Evolutionary conservation across 2,329 filamentous ascomycete genomes (phyloP).

Genomic region (Penicillium sp.): DNA sequence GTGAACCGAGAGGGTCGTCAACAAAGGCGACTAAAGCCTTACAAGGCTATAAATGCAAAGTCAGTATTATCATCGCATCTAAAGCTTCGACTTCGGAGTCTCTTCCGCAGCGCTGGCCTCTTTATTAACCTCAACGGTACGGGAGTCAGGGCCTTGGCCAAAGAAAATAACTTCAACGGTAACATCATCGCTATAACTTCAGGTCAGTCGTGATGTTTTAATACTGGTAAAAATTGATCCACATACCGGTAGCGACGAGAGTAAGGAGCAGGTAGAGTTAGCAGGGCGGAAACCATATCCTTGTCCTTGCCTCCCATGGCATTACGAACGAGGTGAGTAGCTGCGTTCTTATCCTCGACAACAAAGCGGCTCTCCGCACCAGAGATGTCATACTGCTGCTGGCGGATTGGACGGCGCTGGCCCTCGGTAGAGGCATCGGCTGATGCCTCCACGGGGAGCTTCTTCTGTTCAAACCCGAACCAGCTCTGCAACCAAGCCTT

Average conservation of each 20-base stretch:
- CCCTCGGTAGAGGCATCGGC: slow-evolving; percentile 60
- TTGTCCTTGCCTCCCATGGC: slow-evolving; percentile 90
- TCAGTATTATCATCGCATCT: neutral
- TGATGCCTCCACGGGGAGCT: slow-evolving; percentile 76
- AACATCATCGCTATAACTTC: slow-evolving; percentile 75
- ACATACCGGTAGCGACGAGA: slow-evolving; percentile 84
- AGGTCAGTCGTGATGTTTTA: slow-evolving; percentile 20
- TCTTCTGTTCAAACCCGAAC: slow-evolving; percentile 59
- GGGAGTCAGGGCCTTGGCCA: slow-evolving; percentile 75
- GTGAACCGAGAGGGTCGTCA: too few relatives aligned
- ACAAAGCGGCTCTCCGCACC: slow-evolving; percentile 75
- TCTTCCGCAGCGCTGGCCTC: slow-evolving; percentile 74
- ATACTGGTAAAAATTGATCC: neutral
- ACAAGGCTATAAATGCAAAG: neutral
- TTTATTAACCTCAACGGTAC: slow-evolving; percentile 79
- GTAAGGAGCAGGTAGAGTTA: slow-evolving; percentile 90
- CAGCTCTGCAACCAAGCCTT: slow-evolving; percentile 74
- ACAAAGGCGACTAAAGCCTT: neutral
- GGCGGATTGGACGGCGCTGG: slow-evolving; percentile 79
- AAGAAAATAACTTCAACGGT: slow-evolving; percentile 99
- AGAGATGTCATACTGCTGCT: slow-evolving; percentile 87
- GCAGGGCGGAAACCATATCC: slow-evolving; percentile 88
- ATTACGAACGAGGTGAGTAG: slow-evolving; percentile 93
- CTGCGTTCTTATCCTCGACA: slow-evolving; percentile 92
- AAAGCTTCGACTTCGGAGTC: slow-evolving; percentile 53